Conservation (phyloP, 768 basidiomycete species). For the Tephrocybe sp. region DNA sequence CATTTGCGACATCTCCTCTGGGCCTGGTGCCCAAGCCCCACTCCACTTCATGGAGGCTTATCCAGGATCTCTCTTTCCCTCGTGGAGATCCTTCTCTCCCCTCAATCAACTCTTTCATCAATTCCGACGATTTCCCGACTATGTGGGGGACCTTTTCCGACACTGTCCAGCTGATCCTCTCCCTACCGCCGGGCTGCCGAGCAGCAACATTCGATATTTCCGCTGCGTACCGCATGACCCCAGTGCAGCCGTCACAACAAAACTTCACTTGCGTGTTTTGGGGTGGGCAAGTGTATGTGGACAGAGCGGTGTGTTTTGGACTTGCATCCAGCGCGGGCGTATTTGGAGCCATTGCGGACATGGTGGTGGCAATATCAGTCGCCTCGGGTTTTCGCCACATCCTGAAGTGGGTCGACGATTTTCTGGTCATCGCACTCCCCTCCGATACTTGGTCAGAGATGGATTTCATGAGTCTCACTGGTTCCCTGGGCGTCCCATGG, state of each 20-base stretch:
- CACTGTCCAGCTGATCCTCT: conserved; percentile 22
- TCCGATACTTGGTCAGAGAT: conserved; percentile 22
- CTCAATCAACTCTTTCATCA: conserved; percentile 25
- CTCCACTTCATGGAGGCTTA: conserved; percentile 19
- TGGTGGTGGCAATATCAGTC: conserved; percentile 29
- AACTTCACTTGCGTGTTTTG: conserved; percentile 25
- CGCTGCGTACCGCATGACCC: conserved; percentile 35
- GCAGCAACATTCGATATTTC: conserved; percentile 40
- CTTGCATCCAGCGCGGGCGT: conserved; percentile 31
- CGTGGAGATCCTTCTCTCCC: conserved; percentile 19
- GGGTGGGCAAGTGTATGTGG: conserved; percentile 30
- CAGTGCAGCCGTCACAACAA: conserved; percentile 34
- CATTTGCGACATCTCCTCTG: conserved; percentile 38
- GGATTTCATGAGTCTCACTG: conserved; percentile 27
- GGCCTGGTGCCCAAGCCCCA: conserved; percentile 35
- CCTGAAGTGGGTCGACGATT: conserved; percentile 40
- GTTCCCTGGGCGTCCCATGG: conserved; percentile 30
- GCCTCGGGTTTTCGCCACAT: no score
- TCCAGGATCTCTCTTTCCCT: conserved; percentile 31
- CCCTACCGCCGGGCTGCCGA: conserved; percentile 19
- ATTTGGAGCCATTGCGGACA: conserved; percentile 33
- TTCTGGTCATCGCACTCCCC: conserved; percentile 26
- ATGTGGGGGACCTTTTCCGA: conserved; percentile 37
- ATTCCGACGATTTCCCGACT: conserved; percentile 27
- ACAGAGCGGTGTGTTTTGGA: conserved; percentile 31